Conservation (phyloP, 352 stramenopile genomes). For the Phytophthora europaea region DNA sequence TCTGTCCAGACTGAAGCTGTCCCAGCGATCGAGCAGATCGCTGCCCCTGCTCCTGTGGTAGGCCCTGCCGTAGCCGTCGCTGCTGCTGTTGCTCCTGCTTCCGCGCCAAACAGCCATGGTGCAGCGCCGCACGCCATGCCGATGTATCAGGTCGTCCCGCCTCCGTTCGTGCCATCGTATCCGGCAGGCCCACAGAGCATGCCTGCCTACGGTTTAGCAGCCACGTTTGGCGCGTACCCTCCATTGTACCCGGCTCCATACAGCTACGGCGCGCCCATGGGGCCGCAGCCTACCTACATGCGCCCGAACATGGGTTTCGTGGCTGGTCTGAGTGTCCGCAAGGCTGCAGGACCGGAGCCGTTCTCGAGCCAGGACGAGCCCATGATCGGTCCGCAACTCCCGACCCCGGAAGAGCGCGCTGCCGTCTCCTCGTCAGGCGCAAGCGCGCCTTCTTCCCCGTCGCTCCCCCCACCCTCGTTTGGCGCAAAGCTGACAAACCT, state of each 20-base stretch:
- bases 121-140: conserved; percentile 28
- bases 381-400: conserved; percentile 67
- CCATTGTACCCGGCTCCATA: conserved; percentile 55
- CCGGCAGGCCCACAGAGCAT: conserved; percentile 37
- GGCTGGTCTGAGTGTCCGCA: conserved; percentile 41
- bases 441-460: conserved; percentile 26
- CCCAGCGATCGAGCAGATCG: background rate
- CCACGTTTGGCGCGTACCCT: conserved; percentile 50
- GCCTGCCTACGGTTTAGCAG: conserved; percentile 47
- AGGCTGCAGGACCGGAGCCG: conserved; percentile 27
- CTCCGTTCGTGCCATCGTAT: conserved; percentile 52
- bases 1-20: conserved; percentile 17
- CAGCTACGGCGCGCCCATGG: conserved; percentile 46
- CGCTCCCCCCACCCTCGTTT: conserved; percentile 24
- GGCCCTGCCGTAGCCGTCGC: background rate
- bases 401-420: conserved; percentile 39
- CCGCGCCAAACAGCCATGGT: conserved; percentile 6
- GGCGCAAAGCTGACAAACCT: conserved; percentile 40
- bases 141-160: conserved; percentile 36
- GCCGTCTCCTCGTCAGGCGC: conserved; percentile 28
- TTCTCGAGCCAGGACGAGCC: conserved; percentile 33
- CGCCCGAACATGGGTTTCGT: conserved; percentile 50
- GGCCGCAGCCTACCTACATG: conserved; percentile 37
- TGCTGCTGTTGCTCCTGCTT: conserved; percentile 1
- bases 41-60: conserved; percentile 13